phyloP scores from a whole-genome alignment of 176 grass and related monocot species.

The Metroxylon sagu region DNA sequence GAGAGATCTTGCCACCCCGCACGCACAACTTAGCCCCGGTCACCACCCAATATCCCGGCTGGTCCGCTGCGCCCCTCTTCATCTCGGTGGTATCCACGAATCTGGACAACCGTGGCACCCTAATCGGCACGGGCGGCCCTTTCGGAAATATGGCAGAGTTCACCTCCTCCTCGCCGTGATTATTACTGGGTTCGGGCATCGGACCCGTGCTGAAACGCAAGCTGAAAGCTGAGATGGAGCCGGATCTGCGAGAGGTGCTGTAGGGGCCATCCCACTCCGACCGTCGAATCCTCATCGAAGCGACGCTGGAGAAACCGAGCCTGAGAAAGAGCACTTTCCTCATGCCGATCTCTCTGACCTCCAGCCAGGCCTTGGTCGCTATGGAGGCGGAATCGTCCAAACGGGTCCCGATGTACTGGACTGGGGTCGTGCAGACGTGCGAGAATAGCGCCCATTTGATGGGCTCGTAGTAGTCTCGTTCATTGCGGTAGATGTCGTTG shows the following conservation, averaged over 20 bases:
- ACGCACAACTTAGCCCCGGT: constrained; percentile 75
- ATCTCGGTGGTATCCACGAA: constrained; percentile 69
- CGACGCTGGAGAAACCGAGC: constrained; percentile 63
- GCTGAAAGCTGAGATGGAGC: constrained; percentile 49
- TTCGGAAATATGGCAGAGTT: constrained; percentile 90
- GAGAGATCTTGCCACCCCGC: constrained; percentile 53
- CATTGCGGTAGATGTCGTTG: constrained; percentile 13
- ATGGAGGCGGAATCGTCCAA: constrained; percentile 71
- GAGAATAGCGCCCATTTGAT: constrained; percentile 64
- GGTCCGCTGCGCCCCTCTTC: constrained; percentile 51
- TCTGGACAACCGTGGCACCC: constrained; percentile 63
- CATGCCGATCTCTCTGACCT: constrained; percentile 69
- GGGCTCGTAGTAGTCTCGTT: constrained; percentile 52
- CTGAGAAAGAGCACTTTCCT: constrained; percentile 87
- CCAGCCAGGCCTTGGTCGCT: constrained; percentile 75
- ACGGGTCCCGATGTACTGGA: constrained; percentile 38
- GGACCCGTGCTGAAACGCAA: constrained; percentile 33
- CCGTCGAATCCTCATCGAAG: constrained; percentile 64
- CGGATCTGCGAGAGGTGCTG: constrained; percentile 33
- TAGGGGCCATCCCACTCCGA: constrained; percentile 68
- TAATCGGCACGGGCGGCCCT: constrained; percentile 69
- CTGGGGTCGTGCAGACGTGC: constrained; percentile 76
- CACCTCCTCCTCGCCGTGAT: constrained; percentile 34
- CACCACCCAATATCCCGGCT: constrained; percentile 85
- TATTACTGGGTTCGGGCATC: constrained; percentile 7